These are phyloP conservation scores for Beauveria asiatica DNA, from an alignment of 2,329 filamentous ascomycete species.

Conservation along the genomic window DNA sequence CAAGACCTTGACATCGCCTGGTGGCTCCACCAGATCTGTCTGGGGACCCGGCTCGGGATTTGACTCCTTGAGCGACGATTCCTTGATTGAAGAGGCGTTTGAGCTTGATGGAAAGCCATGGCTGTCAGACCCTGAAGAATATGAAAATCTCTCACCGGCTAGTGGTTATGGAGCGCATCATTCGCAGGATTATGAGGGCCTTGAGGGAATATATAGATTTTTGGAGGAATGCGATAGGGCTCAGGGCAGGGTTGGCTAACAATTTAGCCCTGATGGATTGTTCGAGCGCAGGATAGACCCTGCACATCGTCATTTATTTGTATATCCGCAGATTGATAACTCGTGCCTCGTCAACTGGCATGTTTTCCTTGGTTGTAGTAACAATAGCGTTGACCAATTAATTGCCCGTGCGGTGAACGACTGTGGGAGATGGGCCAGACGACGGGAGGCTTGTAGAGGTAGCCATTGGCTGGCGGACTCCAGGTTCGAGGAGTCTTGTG, in stretches of 20 bases:
- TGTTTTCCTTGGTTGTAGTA: neutral
- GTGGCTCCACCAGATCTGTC: slow-evolving; percentile 38
- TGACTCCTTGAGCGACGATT: slow-evolving; percentile 26
- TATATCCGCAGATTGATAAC: slow-evolving; percentile 8
- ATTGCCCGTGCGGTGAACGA: neutral
- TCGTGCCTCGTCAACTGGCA: neutral
- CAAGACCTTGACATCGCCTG: slow-evolving; percentile 35
- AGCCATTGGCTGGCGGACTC: neutral
- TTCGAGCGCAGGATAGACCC: neutral
- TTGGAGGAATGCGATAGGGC: slow-evolving; percentile 48
- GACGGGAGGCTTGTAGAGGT: neutral
- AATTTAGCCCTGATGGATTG: neutral
- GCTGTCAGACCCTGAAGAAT: slow-evolving; percentile 39
- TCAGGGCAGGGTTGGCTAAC: slow-evolving; percentile 24
- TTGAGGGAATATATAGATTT: slow-evolving; percentile 51
- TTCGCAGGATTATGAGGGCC: slow-evolving; percentile 43
- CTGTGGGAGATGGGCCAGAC: neutral
- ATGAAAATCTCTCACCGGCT: slow-evolving; percentile 42
- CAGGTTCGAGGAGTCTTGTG: slow-evolving; percentile 18
- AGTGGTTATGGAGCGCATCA: slow-evolving; percentile 35
- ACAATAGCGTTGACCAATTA: neutral
- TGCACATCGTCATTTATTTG: slow-evolving; percentile 16
- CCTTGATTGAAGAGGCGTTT: slow-evolving; percentile 31
- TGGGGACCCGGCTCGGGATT: slow-evolving; percentile 33
- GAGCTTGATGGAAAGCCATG: slow-evolving; percentile 39